A percentile compares a stretch with the other conserved stretches of the same genome.
These are phyloP conservation scores for Penicillium silybi DNA, from an alignment of 495 filamentous ascomycete species.

Conservation along the genomic window DNA sequence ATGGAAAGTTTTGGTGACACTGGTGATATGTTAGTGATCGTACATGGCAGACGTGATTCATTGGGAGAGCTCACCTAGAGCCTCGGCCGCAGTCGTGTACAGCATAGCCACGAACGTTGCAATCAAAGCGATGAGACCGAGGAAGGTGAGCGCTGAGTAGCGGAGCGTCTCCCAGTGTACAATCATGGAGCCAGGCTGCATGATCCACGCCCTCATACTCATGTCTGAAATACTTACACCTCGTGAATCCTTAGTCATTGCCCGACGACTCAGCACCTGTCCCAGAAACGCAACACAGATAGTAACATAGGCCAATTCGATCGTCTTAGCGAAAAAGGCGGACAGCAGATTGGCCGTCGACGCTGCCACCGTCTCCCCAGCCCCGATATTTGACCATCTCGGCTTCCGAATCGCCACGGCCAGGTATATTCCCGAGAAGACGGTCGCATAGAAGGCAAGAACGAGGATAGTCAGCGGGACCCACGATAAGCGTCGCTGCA, in stretches of 20 bases:
- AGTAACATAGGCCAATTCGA: slow-evolving; percentile 73
- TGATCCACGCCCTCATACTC: slow-evolving; percentile 59
- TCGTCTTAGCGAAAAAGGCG: slow-evolving; percentile 64
- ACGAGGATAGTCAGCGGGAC: slow-evolving; percentile 53
- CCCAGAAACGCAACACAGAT: slow-evolving; percentile 72
- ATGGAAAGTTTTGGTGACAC: slow-evolving; percentile 62
- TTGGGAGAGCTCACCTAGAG: slow-evolving; percentile 42
- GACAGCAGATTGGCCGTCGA: slow-evolving; percentile 59
- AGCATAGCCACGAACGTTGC: slow-evolving; percentile 61
- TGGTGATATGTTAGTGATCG: slow-evolving; percentile 3
- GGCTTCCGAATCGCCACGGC: slow-evolving; percentile 55
- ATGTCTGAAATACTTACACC: slow-evolving; percentile 72
- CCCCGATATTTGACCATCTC: slow-evolving; percentile 50
- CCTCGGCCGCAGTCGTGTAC: slow-evolving; percentile 71
- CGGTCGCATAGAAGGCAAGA: slow-evolving; percentile 62
- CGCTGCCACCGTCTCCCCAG: slow-evolving; percentile 42
- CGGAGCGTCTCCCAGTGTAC: slow-evolving; percentile 60
- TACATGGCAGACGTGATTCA: neutral
- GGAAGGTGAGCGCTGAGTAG: slow-evolving; percentile 54
- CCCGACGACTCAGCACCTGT: slow-evolving; percentile 63
- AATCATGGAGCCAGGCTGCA: slow-evolving; percentile 62
- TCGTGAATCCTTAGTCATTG: slow-evolving; percentile 47
- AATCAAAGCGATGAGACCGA: slow-evolving; percentile 55
- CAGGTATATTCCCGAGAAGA: slow-evolving; percentile 63
- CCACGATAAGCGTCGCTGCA: slow-evolving; percentile 48